Base-by-base conservation (phyloP, 345 rosid genomes). In the Punica granatum region DNA sequence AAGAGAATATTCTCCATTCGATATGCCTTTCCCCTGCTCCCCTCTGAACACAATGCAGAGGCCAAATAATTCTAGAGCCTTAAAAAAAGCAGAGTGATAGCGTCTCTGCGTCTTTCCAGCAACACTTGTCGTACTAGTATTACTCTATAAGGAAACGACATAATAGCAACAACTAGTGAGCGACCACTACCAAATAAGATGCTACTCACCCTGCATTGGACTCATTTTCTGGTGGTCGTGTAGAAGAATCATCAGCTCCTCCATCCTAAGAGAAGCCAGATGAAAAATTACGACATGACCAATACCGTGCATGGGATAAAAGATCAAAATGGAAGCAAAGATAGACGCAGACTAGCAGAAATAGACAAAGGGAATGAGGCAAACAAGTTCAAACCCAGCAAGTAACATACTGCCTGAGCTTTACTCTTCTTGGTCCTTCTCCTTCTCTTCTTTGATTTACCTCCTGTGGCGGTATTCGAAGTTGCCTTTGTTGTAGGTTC, bases 261-360 rank as follows among this genome's bases (percentile, higher is more conserved):
- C 41, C 65, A 72, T 71, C 79, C 81, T 73, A 72, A 19, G 64
- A 66, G 68, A 51, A 32, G 44, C 10, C 21, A 33, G 53, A 58
- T 34, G 59, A 23, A 3, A 23, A 23, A 12, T 21, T 53, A 25
- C 30, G 13, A 53, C 6, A 0, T 26, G 26, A 26, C 33, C 33
- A 56, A 3, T 10, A 30, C 12, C 61, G 6, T 25, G 56, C 49
- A n/a, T 66, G 56, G 28, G 60, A n/a, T n/a, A n/a, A n/a, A n/a
- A n/a, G 41, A 37, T 37, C 41, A 37, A 37, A 11, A 37, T 11
- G 11, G 5, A 37, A 4, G 11, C 41, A 37, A 37, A 37, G n/a
- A 4, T 37, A 37, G 6, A 37, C 41, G 41, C 41, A n/a, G n/a
- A n/a, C n/a, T n/a, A n/a, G n/a, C n/a, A n/a, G n/a, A n/a, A n/a